Conservation (phyloP, 257 asterid genomes). For the Haberlea rhodopensis region DNA sequence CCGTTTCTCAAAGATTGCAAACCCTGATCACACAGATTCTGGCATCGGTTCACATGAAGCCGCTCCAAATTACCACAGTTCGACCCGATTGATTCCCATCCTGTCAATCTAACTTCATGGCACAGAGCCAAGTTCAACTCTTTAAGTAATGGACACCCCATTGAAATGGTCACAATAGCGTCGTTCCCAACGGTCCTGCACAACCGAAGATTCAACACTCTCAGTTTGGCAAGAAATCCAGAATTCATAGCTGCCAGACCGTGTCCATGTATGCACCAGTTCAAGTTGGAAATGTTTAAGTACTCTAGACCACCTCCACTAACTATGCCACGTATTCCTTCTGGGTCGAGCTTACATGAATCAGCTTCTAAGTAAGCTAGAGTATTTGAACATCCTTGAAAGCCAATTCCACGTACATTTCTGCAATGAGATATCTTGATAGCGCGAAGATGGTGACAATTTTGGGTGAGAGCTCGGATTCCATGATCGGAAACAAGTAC, state of each 20-base stretch:
- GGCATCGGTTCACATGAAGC: slow-evolving; percentile 68
- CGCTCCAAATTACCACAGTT: slow-evolving; percentile 47
- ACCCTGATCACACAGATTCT: slow-evolving; percentile 55
- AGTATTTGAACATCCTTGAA: slow-evolving; percentile 54
- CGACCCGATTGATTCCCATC: slow-evolving; percentile 59
- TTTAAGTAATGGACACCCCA: slow-evolving; percentile 52
- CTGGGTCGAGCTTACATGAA: slow-evolving; percentile 60
- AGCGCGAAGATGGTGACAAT: slow-evolving; percentile 48
- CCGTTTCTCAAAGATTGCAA: slow-evolving; percentile 51
- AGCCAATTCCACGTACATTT: slow-evolving; percentile 54
- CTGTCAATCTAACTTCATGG: slow-evolving; percentile 42
- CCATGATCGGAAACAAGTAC: slow-evolving; percentile 55
- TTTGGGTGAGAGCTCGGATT: slow-evolving; percentile 38
- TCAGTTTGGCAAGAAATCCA: slow-evolving; percentile 38
- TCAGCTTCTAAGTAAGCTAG: slow-evolving; percentile 55
- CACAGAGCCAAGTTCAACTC: slow-evolving; percentile 79
- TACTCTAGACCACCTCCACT: slow-evolving; percentile 76
- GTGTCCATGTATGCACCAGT: slow-evolving; percentile 50
- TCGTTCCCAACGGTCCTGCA: slow-evolving; percentile 58
- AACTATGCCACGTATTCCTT: slow-evolving; percentile 49
- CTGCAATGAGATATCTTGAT: slow-evolving; percentile 53
- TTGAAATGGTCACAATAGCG: slow-evolving; percentile 39
- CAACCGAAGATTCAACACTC: slow-evolving; percentile 52
- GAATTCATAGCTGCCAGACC: slow-evolving; percentile 39
- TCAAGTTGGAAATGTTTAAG: slow-evolving; percentile 47